Evolutionary conservation across 1,284 basidiomycete genomes (phyloP).

Genomic region (Ceratobasidium theobromae): DNA sequence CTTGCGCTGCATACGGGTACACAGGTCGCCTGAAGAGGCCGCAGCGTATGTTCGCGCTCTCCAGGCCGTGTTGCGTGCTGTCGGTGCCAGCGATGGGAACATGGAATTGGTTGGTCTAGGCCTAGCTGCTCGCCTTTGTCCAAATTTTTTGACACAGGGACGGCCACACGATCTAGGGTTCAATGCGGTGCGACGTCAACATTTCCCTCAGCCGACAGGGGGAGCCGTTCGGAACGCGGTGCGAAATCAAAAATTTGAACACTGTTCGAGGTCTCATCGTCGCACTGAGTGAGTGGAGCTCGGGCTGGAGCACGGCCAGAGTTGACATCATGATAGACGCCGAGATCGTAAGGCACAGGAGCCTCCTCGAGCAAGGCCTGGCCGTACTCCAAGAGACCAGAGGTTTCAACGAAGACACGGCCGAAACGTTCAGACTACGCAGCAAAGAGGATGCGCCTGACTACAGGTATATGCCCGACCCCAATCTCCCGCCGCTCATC

Average conservation of each 20-base stretch:
- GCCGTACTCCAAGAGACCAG: constrained; percentile 82
- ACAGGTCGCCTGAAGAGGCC: constrained; percentile 86
- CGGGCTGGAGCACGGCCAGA: constrained; percentile 18
- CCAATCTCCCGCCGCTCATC: constrained; percentile 80
- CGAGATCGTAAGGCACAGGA: constrained; percentile 73
- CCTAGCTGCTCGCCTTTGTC: no score
- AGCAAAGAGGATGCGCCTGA: constrained; percentile 94
- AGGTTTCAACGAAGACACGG: constrained; percentile 82
- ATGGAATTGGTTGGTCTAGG: constrained; percentile 90
- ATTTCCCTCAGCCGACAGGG: constrained; percentile 79
- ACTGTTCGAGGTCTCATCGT: constrained; percentile 84
- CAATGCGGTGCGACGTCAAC: constrained; percentile 93
- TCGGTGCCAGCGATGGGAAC: constrained; percentile 91
- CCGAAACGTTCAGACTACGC: constrained; percentile 79
- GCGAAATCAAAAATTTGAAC: constrained; percentile 98
- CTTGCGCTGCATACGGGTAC: constrained; percentile 1
- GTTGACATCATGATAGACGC: constrained; percentile 47
- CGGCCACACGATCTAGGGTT: no score
- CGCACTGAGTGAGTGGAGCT: constrained; percentile 70
- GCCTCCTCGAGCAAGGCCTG: constrained; percentile 53
- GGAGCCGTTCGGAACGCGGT: constrained; percentile 75
- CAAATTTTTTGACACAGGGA: no score
- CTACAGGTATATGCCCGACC: constrained; percentile 98
- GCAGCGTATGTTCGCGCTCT: constrained; percentile 84
- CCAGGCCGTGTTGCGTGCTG: constrained; percentile 76